Percentiles rank a stretch among this genome's conserved stretches.
Conservation (phyloP, 352 stramenopile genomes). For the Phytophthora hybrid region DNA sequence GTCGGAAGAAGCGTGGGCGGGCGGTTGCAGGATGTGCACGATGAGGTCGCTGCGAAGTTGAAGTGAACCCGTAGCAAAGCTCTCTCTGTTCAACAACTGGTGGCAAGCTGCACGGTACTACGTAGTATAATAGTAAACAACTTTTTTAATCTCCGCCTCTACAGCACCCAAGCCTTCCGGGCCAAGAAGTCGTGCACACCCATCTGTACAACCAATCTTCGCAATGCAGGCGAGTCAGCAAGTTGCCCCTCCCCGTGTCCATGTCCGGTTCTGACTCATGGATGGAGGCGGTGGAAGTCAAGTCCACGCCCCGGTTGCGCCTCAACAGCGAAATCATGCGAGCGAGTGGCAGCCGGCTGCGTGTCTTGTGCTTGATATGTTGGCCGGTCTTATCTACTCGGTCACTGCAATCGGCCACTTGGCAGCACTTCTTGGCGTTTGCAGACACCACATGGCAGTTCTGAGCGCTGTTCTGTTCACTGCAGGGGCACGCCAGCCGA, state of each 20-base stretch:
- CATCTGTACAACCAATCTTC: slow-evolving; percentile 1
- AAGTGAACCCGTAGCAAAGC: background rate
- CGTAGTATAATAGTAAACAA: background rate
- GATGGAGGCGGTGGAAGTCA: background rate
- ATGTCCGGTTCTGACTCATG: slow-evolving; percentile 19
- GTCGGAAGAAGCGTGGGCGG: background rate
- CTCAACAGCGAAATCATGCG: slow-evolving; percentile 7
- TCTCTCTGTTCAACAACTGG: background rate
- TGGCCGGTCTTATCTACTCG: background rate
- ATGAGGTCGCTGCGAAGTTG: background rate
- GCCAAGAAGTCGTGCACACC: background rate
- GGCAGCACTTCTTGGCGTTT: slow-evolving; percentile 8
- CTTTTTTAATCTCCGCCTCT: background rate
- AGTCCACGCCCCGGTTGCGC: background rate
- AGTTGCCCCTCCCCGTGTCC: slow-evolving; percentile 3
- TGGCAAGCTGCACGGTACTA: background rate
- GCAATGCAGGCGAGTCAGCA: background rate
- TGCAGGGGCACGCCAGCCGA: slow-evolving; percentile 17
- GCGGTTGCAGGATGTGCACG: background rate
- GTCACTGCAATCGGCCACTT: slow-evolving; percentile 14
- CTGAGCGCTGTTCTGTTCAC: slow-evolving; percentile 28
- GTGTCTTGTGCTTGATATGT: slow-evolving; percentile 8
- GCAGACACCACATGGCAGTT: slow-evolving; percentile 31
- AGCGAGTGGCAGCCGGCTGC: slow-evolving; percentile 2
- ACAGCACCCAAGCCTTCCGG: background rate